phyloP scores from a whole-genome alignment of 495 filamentous ascomycete species.

The Sabuloglossum arenarium region DNA sequence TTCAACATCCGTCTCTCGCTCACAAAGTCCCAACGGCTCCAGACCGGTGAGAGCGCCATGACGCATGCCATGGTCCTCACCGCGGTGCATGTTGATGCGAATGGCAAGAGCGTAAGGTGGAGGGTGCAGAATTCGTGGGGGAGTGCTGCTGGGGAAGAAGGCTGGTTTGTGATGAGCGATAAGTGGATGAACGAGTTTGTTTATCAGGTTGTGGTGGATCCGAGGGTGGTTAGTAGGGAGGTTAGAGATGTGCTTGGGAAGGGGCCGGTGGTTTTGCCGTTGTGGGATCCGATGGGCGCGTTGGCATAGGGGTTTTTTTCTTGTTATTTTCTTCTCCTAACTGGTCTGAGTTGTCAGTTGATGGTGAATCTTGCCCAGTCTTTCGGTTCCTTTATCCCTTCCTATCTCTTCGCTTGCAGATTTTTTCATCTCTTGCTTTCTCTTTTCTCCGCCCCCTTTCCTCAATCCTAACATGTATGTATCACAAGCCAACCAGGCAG shows the following conservation, averaged over 20 bases:
- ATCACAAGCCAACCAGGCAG: no score
- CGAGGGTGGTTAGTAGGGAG: conserved; percentile 39
- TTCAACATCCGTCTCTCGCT: conserved; percentile 53
- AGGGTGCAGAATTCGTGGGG: conserved; percentile 78
- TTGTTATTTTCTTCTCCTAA: no score
- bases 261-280: conserved; percentile 45
- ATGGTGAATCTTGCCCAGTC: no score
- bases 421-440: no score
- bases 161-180: conserved; percentile 78
- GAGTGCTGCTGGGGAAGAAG: conserved; percentile 38
- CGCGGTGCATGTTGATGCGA: conserved; percentile 50
- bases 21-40: conserved; percentile 49
- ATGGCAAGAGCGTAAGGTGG: conserved; percentile 48
- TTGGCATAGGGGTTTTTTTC: conserved; percentile 45
- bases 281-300: conserved; percentile 82
- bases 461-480: no score
- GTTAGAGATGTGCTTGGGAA: conserved; percentile 45
- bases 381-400: no score
- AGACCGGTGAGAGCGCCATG: conserved; percentile 55
- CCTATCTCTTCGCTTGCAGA: no score
- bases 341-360: no score
- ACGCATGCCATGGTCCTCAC: conserved; percentile 86
- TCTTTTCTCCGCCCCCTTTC: no score
- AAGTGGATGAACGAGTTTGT: conserved; percentile 74
- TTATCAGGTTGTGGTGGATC: conserved; percentile 75